Evolutionary conservation across 768 basidiomycete genomes (phyloP), one percentile per base, ranked within the genome.

Genomic region (Pilatotrama ljubarskyi): DNA sequence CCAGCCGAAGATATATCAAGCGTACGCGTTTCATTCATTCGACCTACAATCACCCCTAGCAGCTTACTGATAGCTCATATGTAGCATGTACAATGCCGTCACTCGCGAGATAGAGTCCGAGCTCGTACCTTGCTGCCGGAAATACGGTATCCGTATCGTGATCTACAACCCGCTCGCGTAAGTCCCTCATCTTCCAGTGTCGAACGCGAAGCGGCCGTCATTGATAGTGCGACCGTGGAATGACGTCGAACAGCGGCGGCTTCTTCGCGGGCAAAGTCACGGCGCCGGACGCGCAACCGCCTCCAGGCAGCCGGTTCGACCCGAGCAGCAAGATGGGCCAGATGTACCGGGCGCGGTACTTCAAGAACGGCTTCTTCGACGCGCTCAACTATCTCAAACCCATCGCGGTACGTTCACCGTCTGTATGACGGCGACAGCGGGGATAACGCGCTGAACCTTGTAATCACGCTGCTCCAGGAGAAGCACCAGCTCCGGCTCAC

Each of bases 121-220:
- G 66, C 73, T 87, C 15, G 73, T 85, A 20, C 82, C 82, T 1
- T 84, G 83, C 69, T 78, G 82, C 55, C 77, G 83, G 38, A 84
- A 85, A 66, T 84, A 76, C 58, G 82, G 80, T 7, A 76, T 86
- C 44, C 78, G 81, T 42, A 77, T 85, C 61, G 82, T 84, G 43
- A 77, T 79, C 51, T 86, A 82, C 65, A 85, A 82, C 61, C 82
- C 84, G 46, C 73, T 86, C 55, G 83, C 77, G 75, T 80, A 42
- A 70, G 71, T 40, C 6, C 55, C 43, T 25, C 41, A 22, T 24
- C 18, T 52, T 24, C 35, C 48, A 13, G 0, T 15, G 24, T 17
- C 42, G 13, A 17, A 9, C 42, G 24, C 4, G 5, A n/a, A 18
- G 29, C 29, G 10, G 1, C 11, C 14, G 22, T 20, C 17, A 36